Percentiles rank a stretch among this genome's conserved stretches.
phyloP scores from a whole-genome alignment of 768 basidiomycete species.

The Mycena leptocephala region DNA sequence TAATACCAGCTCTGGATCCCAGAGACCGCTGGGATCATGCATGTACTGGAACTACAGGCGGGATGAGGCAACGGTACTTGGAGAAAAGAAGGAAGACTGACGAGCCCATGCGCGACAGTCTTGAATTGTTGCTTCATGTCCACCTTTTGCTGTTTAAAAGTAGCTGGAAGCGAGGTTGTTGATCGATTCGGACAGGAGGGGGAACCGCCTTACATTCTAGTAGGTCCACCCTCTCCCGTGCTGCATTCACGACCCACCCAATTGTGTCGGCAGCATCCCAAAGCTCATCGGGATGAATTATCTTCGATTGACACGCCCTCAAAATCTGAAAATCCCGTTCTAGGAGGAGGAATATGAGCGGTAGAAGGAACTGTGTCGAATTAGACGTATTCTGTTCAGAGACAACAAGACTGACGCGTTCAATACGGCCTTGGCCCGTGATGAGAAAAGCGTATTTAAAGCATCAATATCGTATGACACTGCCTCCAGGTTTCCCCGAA shows the following conservation, averaged over 20 bases:
- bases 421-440: constrained; percentile 51
- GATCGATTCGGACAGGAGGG: neutral
- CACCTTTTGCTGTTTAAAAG: constrained; percentile 43
- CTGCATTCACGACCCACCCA: constrained; percentile 36
- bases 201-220: constrained; percentile 40
- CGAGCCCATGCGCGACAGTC: constrained; percentile 44
- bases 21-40: constrained; percentile 26
- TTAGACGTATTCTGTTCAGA: neutral
- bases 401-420: constrained; percentile 44
- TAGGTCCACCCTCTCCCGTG: constrained; percentile 39
- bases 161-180: constrained; percentile 25
- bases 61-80: neutral
- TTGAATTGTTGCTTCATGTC: constrained; percentile 44
- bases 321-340: constrained; percentile 51
- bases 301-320: constrained; percentile 40
- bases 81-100: constrained; percentile 24
- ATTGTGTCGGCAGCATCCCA: constrained; percentile 41
- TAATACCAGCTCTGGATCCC: constrained; percentile 33
- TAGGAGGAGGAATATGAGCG: constrained; percentile 53
- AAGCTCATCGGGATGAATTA: constrained; percentile 48
- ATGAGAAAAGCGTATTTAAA: constrained; percentile 46
- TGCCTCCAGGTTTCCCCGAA: constrained; percentile 45
- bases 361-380: constrained; percentile 47
- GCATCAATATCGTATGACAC: constrained; percentile 52
- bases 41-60: constrained; percentile 33